phyloP scores from a whole-genome alignment of 169 alveolate species.

The Cardiosporidium cionae region DNA sequence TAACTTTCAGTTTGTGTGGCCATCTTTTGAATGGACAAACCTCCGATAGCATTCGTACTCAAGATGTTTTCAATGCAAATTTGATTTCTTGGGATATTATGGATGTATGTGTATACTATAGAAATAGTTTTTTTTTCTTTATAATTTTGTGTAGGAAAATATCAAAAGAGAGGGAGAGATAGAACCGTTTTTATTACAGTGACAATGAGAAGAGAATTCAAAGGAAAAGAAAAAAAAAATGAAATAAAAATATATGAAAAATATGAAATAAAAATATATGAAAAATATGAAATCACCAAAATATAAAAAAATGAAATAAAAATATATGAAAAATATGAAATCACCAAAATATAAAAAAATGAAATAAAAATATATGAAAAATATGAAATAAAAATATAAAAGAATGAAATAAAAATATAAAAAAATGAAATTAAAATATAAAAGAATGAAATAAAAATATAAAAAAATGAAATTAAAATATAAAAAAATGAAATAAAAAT shows the following conservation, averaged over 20 bases:
- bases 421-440: neutral
- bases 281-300: no score
- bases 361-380: neutral
- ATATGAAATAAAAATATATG: no score
- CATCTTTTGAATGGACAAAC: constrained; percentile 47
- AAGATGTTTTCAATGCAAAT: constrained; percentile 45
- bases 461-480: constrained; percentile 22
- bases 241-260: no score
- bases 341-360: neutral
- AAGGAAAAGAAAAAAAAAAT: no score
- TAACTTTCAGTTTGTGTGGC: constrained; percentile 56
- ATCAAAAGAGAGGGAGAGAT: neutral
- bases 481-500: neutral
- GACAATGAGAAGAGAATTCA: neutral
- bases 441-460: neutral
- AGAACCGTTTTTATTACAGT: neutral
- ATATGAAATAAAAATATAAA: neutral
- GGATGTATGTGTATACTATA: neutral
- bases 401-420: neutral
- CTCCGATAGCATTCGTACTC: constrained; percentile 35
- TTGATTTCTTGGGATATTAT: neutral
- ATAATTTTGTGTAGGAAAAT: neutral
- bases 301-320: no score
- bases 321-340: neutral
- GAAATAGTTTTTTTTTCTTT: neutral